phyloP scores from a whole-genome alignment of 2,329 filamentous ascomycete genomes.

The Colletotrichum camelliae region DNA sequence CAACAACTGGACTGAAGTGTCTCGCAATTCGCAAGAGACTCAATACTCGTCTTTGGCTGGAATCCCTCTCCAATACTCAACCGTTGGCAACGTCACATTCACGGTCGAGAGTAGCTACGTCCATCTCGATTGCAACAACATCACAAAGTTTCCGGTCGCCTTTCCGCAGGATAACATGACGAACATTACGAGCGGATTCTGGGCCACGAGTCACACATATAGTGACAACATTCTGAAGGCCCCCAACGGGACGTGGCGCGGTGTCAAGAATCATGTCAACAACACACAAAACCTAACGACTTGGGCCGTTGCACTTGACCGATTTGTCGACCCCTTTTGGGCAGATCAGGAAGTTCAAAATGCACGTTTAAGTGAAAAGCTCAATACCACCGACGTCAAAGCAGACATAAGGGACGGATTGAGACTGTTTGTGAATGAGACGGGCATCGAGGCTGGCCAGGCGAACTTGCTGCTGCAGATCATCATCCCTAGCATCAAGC shows the following conservation, averaged over 20 bases:
- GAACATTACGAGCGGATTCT: not conserved
- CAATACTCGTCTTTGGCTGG: not conserved
- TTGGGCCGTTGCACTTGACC: not conserved
- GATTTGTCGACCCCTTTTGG: not conserved
- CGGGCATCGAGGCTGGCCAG: not conserved
- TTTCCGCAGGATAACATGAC: not conserved
- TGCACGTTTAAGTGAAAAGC: not conserved
- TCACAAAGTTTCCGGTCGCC: not conserved
- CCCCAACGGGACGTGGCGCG: not conserved
- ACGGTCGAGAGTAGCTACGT: conserved; percentile 5
- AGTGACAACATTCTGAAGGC: not conserved
- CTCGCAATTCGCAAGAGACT: not conserved
- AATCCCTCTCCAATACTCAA: not conserved
- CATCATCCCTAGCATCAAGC: not conserved
- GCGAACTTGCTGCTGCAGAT: not conserved
- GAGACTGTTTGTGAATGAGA: not conserved
- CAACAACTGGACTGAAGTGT: not conserved
- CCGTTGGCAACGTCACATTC: not conserved
- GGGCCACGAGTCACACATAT: not conserved
- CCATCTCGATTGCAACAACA: not conserved
- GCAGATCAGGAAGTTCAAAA: not conserved
- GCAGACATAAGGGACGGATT: not conserved
- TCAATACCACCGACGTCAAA: not conserved
- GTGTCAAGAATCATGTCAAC: not conserved
- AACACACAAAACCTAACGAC: not conserved